Evolutionary conservation across 169 alveolate genomes (phyloP), one percentile per base, ranked within the genome.

Genomic region (Plasmodium yoelii): DNA sequence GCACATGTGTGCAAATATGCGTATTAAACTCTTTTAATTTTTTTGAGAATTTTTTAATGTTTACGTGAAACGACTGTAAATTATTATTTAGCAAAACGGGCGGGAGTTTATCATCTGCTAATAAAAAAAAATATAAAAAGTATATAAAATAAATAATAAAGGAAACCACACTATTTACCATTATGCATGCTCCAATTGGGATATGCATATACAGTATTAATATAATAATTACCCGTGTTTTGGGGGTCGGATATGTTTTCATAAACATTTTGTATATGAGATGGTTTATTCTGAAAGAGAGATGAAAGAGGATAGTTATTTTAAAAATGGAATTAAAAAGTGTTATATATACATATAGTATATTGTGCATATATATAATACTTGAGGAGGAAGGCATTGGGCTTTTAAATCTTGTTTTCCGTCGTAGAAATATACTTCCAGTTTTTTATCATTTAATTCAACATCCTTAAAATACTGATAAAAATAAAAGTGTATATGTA

Each of bases 401-500:
- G 97, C 94, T 59, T 94, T 93, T 57, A 95, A 73, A 71, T 95
- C 97, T 57, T 95, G 94, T 69, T 94, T 94, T 24, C 97, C 97
- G 74, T 95, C 97, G 63, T 92, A 95, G 87, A 95, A 95, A 93
- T 94, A 95, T 22, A 95, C 97, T 56, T 95, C 96, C 72, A 95
- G 86, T 47, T 71, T 82, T 44, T 94, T 91, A 34, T 94, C 97
- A 71, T 94, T 97, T 53, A 95, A 93, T 22, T 87, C 67, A 18
- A 96, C 91, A 56, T 91, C 95, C 57, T 93, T 89, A 73, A 95
- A 95, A 67, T 91, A 91, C 95, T 94, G 64, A n/a, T 77, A 19
- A 61, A 67, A 77, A 59, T 46, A 56, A 67, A 64, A 26, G 26
- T 26, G 39, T 19, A 60, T 13, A 13, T 13, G 18, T 8, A 51